Percentiles rank a stretch among this genome's conserved stretches.
Evolutionary conservation across 805 yeast genomes (phyloP).

Genomic region (Starmerella gropengiesseri): DNA sequence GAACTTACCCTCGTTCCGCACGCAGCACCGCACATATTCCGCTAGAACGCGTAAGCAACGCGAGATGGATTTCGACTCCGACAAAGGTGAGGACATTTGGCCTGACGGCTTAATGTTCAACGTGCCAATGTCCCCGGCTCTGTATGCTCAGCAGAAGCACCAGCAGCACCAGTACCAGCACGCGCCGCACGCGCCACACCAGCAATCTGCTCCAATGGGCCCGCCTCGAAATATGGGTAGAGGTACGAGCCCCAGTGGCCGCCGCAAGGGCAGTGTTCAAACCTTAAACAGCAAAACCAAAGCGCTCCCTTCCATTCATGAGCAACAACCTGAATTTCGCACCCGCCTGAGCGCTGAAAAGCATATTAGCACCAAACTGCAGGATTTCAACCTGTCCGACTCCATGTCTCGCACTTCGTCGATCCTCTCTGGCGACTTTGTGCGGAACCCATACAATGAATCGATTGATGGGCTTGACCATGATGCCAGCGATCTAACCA

Average conservation of each 20-base stretch:
- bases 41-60: constrained; percentile 25
- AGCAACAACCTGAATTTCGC: neutral
- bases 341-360: too few relatives aligned
- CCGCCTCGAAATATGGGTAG: neutral
- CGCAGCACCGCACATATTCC: constrained; percentile 10
- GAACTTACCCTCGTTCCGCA: constrained; percentile 6
- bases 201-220: too few relatives aligned
- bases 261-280: neutral
- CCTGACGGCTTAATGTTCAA: constrained; percentile 48
- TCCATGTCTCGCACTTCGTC: neutral
- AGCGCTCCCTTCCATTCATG: neutral
- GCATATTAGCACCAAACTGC: neutral
- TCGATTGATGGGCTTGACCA: constrained; percentile 27
- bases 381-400: neutral
- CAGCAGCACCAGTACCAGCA: constrained; percentile 8
- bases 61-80: constrained; percentile 29
- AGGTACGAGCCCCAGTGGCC: neutral
- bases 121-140: constrained; percentile 52
- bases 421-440: neutral
- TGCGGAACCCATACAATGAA: neutral
- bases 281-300: neutral
- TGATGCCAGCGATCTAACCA: constrained; percentile 31
- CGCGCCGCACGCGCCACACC: constrained; percentile 7
- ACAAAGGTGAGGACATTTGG: constrained; percentile 44
- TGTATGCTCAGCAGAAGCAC: constrained; percentile 30